phyloP scores from a whole-genome alignment of 73 alveolate genomes.

The Tetrahymena elliotti region DNA sequence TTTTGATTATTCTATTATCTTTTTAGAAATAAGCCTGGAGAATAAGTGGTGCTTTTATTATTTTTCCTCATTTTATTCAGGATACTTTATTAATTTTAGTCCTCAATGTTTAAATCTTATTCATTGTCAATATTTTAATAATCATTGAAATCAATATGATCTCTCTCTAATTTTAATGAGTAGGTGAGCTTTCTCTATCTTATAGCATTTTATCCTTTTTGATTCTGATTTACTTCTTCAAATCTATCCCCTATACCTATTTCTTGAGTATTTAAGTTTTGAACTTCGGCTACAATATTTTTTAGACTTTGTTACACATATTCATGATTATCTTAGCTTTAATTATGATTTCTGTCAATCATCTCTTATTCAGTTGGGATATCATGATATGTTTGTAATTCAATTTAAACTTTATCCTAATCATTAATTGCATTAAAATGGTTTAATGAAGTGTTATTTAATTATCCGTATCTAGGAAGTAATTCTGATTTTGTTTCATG shows the following conservation, averaged over 20 bases:
- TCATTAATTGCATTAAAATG: neutral
- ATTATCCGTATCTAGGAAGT: neutral
- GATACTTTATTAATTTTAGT: neutral
- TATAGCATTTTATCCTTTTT: neutral
- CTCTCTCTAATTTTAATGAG: neutral
- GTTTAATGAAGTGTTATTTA: too few species aligned
- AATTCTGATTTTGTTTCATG: neutral
- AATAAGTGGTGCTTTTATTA: neutral
- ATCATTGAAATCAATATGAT: too few species aligned
- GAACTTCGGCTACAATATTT: neutral
- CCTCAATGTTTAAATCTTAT: neutral
- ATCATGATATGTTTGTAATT: neutral
- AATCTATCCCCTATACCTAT: neutral
- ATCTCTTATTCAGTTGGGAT: neutral
- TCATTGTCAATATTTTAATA: neutral
- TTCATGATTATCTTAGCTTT: neutral
- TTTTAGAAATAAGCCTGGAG: neutral
- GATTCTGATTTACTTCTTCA: neutral
- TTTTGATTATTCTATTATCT: neutral
- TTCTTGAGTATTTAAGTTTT: neutral
- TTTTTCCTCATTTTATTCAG: neutral
- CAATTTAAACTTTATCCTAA: neutral
- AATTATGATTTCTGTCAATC: neutral
- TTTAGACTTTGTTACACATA: too few species aligned
- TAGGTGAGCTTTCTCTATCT: neutral